Base-by-base conservation (phyloP, 2,329 filamentous ascomycete species). In the Cercospora sojina region DNA sequence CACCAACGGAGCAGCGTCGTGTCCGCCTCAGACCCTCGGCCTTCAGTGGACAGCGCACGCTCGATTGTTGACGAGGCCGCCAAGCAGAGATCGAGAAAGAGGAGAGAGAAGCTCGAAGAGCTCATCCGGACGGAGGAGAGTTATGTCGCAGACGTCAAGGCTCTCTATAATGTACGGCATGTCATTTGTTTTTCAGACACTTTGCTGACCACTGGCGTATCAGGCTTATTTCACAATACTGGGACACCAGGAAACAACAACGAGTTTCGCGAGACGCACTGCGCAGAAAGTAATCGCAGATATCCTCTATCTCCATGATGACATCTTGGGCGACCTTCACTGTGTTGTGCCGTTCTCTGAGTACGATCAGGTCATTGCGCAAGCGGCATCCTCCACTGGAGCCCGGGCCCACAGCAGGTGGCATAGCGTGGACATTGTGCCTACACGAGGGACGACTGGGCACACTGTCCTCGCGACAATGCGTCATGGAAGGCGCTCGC, bases 71-170 rank as follows among this genome's bases (percentile, higher is more conserved):
- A 97, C 71, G 85, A 89, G 65, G 88, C 84, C 31, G 88, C 90
- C n/a, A 85, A 86, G 49, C 86, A 88, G 70, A 87, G 93, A 62
- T 87, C 92, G 1, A 79, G 91, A 20, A 90, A 93, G 74, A 87
- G 95, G 67, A 87, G 92, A 13, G 88, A 89, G 68, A 88, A 96
- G 43, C 80, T 98, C 38, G 91, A 95, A 75, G 95, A 98, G 79
- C 82, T 98, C 59, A 87, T 97, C 67, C 86, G 81, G 64, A 96
- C 93, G 0, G 95, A 98, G 78, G 91, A 95, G 76, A 88, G 90
- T 74, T 98, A 98, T 76, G 89, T 98, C 72, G 87, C 89, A 16
- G 94, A 97, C 74, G 79, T 98, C 65, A 92, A 92, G 73, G 92
- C 95, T 70, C 82, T 98, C 66, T 90, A 91, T 76, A 93, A 96